Evolutionary conservation across 805 yeast genomes (phyloP).

Genomic region (Metschnikowia dekortorum): DNA sequence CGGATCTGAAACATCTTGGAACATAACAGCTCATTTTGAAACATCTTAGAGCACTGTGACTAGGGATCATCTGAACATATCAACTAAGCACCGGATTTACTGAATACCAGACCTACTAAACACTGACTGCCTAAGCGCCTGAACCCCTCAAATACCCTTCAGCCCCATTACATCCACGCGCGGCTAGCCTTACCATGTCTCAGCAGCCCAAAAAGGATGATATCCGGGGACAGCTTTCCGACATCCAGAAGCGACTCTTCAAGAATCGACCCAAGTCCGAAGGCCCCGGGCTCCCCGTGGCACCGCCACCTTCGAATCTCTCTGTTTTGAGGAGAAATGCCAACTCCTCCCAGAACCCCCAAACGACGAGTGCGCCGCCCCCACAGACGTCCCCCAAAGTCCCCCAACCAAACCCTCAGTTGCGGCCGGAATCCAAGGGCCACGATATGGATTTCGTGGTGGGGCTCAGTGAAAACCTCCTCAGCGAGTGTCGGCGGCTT

Average conservation of each 20-base stretch:
- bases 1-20: too few relatives aligned
- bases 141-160: background rate
- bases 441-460: conserved; percentile 70
- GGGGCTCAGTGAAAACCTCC: conserved; percentile 67
- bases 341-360: background rate
- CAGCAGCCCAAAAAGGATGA: conserved; percentile 21
- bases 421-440: conserved; percentile 44
- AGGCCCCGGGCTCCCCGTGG: conserved; percentile 1
- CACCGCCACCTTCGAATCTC: conserved; percentile 6
- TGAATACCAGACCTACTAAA: too few relatives aligned
- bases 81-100: too few relatives aligned
- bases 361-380: conserved; percentile 6
- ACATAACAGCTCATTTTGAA: too few relatives aligned
- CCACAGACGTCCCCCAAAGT: conserved; percentile 11
- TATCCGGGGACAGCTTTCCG: conserved; percentile 37
- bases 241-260: conserved; percentile 33
- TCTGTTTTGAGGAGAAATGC: conserved; percentile 9
- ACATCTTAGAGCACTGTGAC: too few relatives aligned
- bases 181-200: conserved; percentile 8
- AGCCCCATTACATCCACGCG: background rate
- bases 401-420: conserved; percentile 25
- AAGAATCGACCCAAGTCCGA: conserved; percentile 11
- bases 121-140: background rate
- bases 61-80: too few relatives aligned
- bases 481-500: conserved; percentile 65